A percentile compares a stretch with the other conserved stretches of the same genome.
Evolutionary conservation across 768 basidiomycete genomes (phyloP).

Genomic region (Mycena alexandri): DNA sequence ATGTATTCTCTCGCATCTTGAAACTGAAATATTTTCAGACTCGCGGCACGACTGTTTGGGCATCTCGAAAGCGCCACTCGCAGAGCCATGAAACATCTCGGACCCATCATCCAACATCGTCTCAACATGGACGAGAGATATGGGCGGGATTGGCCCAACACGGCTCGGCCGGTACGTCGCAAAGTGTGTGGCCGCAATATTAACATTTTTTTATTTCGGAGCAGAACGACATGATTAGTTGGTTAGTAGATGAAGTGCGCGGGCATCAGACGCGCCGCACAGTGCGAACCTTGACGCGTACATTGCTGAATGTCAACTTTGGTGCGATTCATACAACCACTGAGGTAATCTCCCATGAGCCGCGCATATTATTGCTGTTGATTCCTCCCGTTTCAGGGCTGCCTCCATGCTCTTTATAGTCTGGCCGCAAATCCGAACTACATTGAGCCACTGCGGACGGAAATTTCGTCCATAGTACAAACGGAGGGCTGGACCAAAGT

Average conservation of each 20-base stretch:
- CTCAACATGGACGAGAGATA: slow-evolving; percentile 33
- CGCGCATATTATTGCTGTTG: background rate
- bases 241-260: slow-evolving; percentile 45
- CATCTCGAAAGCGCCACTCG: slow-evolving; percentile 15
- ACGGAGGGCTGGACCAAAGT: slow-evolving; percentile 48
- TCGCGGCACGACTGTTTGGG: slow-evolving; percentile 19
- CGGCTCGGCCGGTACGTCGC: slow-evolving; percentile 19
- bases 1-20: too few relatives aligned
- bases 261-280: slow-evolving; percentile 18
- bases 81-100: slow-evolving; percentile 16
- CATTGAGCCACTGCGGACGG: slow-evolving; percentile 44
- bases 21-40: slow-evolving; percentile 6
- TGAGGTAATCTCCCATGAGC: background rate
- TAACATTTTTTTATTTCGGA: slow-evolving; percentile 8
- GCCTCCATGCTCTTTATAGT: slow-evolving; percentile 40
- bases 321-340: slow-evolving; percentile 36
- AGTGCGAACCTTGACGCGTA: slow-evolving; percentile 20
- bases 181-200: slow-evolving; percentile 3
- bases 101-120: slow-evolving; percentile 24
- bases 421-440: slow-evolving; percentile 48
- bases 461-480: slow-evolving; percentile 43
- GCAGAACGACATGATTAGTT: slow-evolving; percentile 53
- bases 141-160: slow-evolving; percentile 27
- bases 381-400: slow-evolving; percentile 11
- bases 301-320: slow-evolving; percentile 44